Percentiles rank a stretch among this genome's conserved stretches.
These are phyloP conservation scores for Leccinum barrowsii DNA, from an alignment of 768 basidiomycete species.

Conservation along the genomic window DNA sequence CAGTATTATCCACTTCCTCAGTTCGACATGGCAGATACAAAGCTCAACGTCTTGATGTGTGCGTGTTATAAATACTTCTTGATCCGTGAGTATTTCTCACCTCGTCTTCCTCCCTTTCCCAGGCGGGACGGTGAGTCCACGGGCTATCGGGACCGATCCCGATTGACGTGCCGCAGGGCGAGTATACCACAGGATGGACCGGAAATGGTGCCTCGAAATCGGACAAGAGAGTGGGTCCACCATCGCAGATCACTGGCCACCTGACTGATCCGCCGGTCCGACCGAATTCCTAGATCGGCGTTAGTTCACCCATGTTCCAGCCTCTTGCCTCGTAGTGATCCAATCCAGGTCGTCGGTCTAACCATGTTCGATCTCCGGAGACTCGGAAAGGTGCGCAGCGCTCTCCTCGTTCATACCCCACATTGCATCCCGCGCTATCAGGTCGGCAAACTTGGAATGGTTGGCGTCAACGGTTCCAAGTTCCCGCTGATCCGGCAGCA, in stretches of 20 bases:
- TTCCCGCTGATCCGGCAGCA: slow-evolving; percentile 84
- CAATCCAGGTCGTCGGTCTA: slow-evolving; percentile 73
- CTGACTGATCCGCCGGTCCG: not conserved
- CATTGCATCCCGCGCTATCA: slow-evolving; percentile 18
- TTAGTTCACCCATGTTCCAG: slow-evolving; percentile 32
- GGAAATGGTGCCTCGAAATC: slow-evolving; percentile 89
- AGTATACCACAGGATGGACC: slow-evolving; percentile 96
- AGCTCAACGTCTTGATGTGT: slow-evolving; percentile 81
- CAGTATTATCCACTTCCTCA: not conserved
- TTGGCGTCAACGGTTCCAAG: slow-evolving; percentile 83
- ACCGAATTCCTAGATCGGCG: slow-evolving; percentile 54
- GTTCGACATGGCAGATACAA: slow-evolving; percentile 42
- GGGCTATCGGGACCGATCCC: not conserved
- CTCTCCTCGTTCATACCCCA: slow-evolving; percentile 11
- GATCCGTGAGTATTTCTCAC: slow-evolving; percentile 4
- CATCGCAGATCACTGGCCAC: not conserved
- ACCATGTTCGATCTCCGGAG: slow-evolving; percentile 88
- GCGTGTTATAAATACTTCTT: slow-evolving; percentile 22
- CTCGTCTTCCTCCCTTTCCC: not conserved
- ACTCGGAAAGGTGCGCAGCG: slow-evolving; percentile 60
- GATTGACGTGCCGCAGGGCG: slow-evolving; percentile 44
- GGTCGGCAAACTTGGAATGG: slow-evolving; percentile 80
- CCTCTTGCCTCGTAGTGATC: slow-evolving; percentile 12
- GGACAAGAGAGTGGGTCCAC: slow-evolving; percentile 76
- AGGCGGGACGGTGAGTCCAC: slow-evolving; percentile 45